Evolutionary conservation across 805 yeast species (phyloP), one percentile per base, ranked within the genome.

Genomic region (Torulaspora delbrueckii): DNA sequence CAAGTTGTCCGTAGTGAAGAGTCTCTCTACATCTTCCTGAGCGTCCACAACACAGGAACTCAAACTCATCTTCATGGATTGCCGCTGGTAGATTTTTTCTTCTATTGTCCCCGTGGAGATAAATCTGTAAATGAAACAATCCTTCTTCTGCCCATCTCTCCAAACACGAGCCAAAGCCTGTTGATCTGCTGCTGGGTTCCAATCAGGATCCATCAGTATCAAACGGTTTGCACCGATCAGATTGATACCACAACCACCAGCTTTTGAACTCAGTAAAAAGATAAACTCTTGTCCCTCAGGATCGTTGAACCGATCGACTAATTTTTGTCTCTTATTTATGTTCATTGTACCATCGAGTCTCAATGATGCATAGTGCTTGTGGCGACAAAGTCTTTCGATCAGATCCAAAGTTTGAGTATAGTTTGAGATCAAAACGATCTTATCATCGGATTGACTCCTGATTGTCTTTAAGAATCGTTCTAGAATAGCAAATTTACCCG

Each of bases 101-200:
- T 91, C 99, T 43, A 91, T 93, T 1, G 96, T 81, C 9, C 99
- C 99, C 0, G 98, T 89, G 5, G 95, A 78, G 46, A 91, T 90
- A 56, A 93, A 90, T 55, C 99, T 74, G 65, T 93, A 93, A 33
- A 91, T 93, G 59, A 84, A 91, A 70, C 99, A 93, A 64, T 86
- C 96, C 66, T 91, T 93, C 73, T 86, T 91, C 62, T 91, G 99
- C 0, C 99, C 99, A 68, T 93, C 99, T 74, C 99, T 81, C 98
- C 98, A 93, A 4, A 93, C 96, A 65, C 99, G 78, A 0, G 98
- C 98, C 51, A 93, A 72, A 0, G 98, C 98, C 67, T 91, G 99
- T 63, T 93, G 98, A 62, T 91, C 99, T 1, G 96, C 84, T 0
- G 99, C 98, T 0, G 99, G 99, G 59, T 91, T 91, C 99, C 99